Conservation (phyloP, 2,329 filamentous ascomycete species). For the Cadophora sp. region DNA sequence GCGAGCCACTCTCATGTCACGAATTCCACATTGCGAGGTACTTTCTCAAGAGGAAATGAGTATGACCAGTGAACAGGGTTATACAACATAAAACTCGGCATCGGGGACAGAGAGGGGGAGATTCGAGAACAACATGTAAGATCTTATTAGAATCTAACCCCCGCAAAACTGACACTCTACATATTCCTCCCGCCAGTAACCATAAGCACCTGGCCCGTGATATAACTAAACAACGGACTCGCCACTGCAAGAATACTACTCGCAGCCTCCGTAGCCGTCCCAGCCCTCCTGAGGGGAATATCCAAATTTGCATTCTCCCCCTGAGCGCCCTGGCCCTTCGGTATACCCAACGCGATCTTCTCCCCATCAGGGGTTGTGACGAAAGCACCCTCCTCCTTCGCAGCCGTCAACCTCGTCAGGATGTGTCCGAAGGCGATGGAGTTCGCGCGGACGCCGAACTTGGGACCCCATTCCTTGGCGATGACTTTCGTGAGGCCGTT, state of each 20-base stretch:
- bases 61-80: too few relatives aligned
- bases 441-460: conserved; percentile 83
- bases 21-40: too few relatives aligned
- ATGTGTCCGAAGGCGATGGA: conserved; percentile 87
- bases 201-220: conserved; percentile 85
- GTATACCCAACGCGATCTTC: conserved; percentile 78
- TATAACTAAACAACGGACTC: conserved; percentile 84
- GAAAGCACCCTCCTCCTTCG: conserved; percentile 85
- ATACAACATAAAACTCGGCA: too few relatives aligned
- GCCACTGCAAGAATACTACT: conserved; percentile 78
- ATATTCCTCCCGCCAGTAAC: conserved; percentile 79
- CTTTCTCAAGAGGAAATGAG: too few relatives aligned
- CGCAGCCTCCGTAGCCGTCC: conserved; percentile 81
- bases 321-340: conserved; percentile 59
- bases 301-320: conserved; percentile 61
- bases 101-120: too few relatives aligned
- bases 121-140: too few relatives aligned
- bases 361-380: conserved; percentile 77
- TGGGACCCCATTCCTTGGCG: conserved; percentile 89
- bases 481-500: conserved; percentile 86
- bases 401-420: conserved; percentile 78
- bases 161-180: conserved; percentile 44
- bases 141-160: background rate
- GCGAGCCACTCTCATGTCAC: too few relatives aligned
- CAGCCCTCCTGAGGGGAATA: conserved; percentile 80